Conservation (phyloP, 2,329 filamentous ascomycete species). For the Hypoxylon sp. region DNA sequence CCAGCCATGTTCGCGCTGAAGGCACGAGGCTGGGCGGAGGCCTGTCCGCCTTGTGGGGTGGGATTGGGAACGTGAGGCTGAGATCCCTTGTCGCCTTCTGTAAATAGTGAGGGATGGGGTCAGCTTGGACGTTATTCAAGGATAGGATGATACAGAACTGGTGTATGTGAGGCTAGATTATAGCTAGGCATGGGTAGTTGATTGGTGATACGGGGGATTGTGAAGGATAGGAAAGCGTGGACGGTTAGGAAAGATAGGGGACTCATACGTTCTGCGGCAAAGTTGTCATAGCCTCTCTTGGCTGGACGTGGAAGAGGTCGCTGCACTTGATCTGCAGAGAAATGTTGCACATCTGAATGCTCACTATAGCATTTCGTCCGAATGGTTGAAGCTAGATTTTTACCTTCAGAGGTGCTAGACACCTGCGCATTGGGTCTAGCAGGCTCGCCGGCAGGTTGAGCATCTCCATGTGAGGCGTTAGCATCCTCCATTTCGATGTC, state of each 20-base stretch:
- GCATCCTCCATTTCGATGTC: neutral
- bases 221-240: neutral
- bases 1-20: no score
- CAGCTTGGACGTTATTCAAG: neutral
- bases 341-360: neutral
- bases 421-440: neutral
- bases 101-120: neutral
- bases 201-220: neutral
- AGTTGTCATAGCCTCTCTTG: neutral
- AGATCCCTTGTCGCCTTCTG: neutral
- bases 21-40: no score
- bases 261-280: neutral
- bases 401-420: neutral
- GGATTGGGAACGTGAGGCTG: neutral
- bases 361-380: neutral
- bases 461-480: neutral
- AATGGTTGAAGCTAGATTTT: neutral
- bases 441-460: neutral
- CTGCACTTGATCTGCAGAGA: neutral
- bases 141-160: neutral
- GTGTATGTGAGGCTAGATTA: neutral
- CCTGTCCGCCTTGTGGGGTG: neutral
- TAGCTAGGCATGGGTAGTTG: neutral
- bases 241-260: neutral
- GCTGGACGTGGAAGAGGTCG: neutral